A percentile compares a stretch with the other conserved stretches of the same genome.
Evolutionary conservation across 306 rosid species (phyloP).

Genomic region (Quercus variabilis): DNA sequence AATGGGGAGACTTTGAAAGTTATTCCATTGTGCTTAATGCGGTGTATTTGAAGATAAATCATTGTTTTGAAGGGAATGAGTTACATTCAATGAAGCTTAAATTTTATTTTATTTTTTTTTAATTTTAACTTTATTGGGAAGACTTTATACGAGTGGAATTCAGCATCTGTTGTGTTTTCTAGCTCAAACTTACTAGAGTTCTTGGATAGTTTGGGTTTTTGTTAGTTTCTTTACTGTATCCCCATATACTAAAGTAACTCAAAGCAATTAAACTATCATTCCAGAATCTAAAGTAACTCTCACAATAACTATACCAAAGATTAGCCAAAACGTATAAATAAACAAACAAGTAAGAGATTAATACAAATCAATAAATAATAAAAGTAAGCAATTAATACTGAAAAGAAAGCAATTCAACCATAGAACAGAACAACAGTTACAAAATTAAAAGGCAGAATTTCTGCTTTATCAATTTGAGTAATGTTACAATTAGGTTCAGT

Average conservation of each 20-base stretch:
- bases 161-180: no score
- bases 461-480: background rate
- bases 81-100: no score
- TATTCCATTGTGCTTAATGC: no score
- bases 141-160: no score
- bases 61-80: no score
- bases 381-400: background rate
- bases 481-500: background rate
- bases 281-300: background rate
- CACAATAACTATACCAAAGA: background rate
- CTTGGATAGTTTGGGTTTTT: no score
- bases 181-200: no score
- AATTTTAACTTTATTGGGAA: no score
- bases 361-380: background rate
- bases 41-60: no score
- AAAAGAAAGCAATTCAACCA: background rate
- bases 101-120: no score
- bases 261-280: background rate
- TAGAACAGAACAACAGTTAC: background rate
- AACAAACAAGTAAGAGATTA: background rate
- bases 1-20: no score
- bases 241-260: background rate
- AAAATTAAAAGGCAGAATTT: background rate
- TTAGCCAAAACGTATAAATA: background rate
- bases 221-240: no score